A percentile compares a stretch with the other conserved stretches of the same genome.
Evolutionary conservation across 2,329 filamentous ascomycete genomes (phyloP).

Genomic region (Cladophialophora bantiana): DNA sequence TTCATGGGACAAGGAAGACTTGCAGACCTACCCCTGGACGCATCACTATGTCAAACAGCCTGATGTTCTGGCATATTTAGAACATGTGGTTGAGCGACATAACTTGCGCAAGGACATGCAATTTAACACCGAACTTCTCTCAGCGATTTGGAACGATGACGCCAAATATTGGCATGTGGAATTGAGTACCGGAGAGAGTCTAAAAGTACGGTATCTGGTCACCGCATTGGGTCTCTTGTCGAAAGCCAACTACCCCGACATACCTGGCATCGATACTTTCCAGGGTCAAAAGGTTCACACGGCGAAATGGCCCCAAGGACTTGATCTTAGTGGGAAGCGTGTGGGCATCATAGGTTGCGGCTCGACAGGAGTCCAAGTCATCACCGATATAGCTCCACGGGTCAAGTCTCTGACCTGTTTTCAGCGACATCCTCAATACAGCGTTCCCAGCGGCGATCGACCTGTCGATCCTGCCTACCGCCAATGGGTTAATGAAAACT

Average conservation of each 20-base stretch:
- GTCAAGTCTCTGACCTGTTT: constrained; percentile 45
- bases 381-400: constrained; percentile 41
- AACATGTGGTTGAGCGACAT: constrained; percentile 55
- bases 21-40: constrained; percentile 31
- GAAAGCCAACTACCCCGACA: constrained; percentile 49
- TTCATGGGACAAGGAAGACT: constrained; percentile 47
- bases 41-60: constrained; percentile 36
- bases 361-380: constrained; percentile 66
- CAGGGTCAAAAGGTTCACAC: constrained; percentile 51
- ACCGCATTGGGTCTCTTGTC: constrained; percentile 50
- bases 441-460: constrained; percentile 27
- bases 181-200: constrained; percentile 49
- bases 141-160: constrained; percentile 49
- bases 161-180: constrained; percentile 53
- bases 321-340: constrained; percentile 41
- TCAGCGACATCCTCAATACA: constrained; percentile 45
- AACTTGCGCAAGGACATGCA: constrained; percentile 54
- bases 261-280: constrained; percentile 49
- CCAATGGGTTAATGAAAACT: constrained; percentile 44
- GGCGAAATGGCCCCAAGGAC: constrained; percentile 48
- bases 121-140: constrained; percentile 54
- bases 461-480: constrained; percentile 25
- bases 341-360: constrained; percentile 70
- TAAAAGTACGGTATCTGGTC: constrained; percentile 49
- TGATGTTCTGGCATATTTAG: constrained; percentile 57